Base-by-base conservation (phyloP, 176 grass and related monocot species). In the Triticum aestivum region DNA sequence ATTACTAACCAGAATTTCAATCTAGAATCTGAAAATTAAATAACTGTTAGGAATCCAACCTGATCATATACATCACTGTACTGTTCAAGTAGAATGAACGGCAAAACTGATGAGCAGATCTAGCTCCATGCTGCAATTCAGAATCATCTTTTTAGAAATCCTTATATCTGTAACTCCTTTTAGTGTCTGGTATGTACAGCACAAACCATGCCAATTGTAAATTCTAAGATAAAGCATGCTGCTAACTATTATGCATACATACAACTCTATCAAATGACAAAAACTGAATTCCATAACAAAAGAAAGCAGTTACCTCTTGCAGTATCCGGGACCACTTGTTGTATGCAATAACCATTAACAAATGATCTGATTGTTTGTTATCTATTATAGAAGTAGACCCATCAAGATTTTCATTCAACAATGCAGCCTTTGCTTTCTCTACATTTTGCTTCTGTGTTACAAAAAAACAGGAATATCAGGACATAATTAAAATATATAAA, bases 51-150 rank as follows among this genome's bases (percentile, higher is more conserved):
- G 44, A 80, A 85, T 69, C 79, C 37, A 85, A 98, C 96, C 96
- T 98, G 90, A 98, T 95, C 84, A 88, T 89, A 77, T 95, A 87
- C 93, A 98, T 95, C 79, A 98, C 89, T 84, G 96, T 92, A 83
- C 78, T 95, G 65, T 98, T 98, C 81, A 98, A 87, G 89, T 91
- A 98, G 86, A 91, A 92, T 64, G 93, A 94, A 83, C 87, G 89
- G 49, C 96, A 98, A 87, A 98, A 95, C 77, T 89, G 89, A 71
- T 92, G 96, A 88, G 96, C 96, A 89, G 93, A 81, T 92, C 82
- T 95, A 74, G 86, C 24, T 47, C 96, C 96, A 89, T 92, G 86
- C 96, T 98, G 93, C 84, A 79, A 83, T 74, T 75, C 20, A 75
- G 73, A 91, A 87, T 56, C 47, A 87, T 65, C 68, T 37, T 79